These are phyloP conservation scores for Plectosphaerella sp. DNA, from an alignment of 2,329 filamentous ascomycete genomes.

Conservation along the genomic window DNA sequence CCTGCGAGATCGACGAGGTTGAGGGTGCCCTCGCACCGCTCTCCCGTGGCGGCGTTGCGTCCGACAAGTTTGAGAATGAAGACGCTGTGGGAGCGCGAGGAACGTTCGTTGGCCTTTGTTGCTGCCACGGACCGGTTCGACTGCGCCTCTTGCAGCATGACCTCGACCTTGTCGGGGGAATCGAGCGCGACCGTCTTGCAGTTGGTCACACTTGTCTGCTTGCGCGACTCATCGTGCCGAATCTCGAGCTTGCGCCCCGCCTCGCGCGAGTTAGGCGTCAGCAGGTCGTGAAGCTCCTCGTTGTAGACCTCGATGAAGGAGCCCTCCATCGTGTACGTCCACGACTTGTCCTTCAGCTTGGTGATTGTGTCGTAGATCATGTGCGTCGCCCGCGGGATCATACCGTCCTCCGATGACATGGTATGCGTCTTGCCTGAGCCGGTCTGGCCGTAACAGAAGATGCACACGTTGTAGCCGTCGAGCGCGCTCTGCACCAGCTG, in stretches of 20 bases:
- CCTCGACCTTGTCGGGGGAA: slow-evolving; percentile 74
- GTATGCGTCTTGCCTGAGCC: slow-evolving; percentile 96
- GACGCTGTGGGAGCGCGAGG: slow-evolving; percentile 90
- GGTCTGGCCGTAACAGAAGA: slow-evolving; percentile 97
- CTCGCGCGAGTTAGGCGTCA: slow-evolving; percentile 55
- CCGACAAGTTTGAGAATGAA: slow-evolving; percentile 81
- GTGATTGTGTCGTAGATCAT: slow-evolving; percentile 91
- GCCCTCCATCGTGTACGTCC: slow-evolving; percentile 91
- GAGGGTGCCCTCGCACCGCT: slow-evolving; percentile 85
- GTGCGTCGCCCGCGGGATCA: slow-evolving; percentile 89
- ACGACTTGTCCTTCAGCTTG: slow-evolving; percentile 82
- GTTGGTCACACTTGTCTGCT: slow-evolving; percentile 78
- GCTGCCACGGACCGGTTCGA: slow-evolving; percentile 89
- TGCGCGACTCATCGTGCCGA: slow-evolving; percentile 75
- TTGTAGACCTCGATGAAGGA: slow-evolving; percentile 98
- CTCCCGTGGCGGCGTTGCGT: slow-evolving; percentile 70
- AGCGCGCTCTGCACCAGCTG: slow-evolving; percentile 94
- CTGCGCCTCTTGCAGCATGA: slow-evolving; percentile 74
- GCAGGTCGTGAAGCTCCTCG: slow-evolving; percentile 88
- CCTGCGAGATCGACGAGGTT: slow-evolving; percentile 96
- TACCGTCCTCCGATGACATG: slow-evolving; percentile 87
- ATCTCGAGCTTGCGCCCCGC: slow-evolving; percentile 79
- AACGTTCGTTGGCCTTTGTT: slow-evolving; percentile 95
- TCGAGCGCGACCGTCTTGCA: slow-evolving; percentile 73
- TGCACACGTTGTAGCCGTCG: slow-evolving; percentile 97